phyloP scores from a whole-genome alignment of 164 flowering plant species.

The Vitis rotundifolia region DNA sequence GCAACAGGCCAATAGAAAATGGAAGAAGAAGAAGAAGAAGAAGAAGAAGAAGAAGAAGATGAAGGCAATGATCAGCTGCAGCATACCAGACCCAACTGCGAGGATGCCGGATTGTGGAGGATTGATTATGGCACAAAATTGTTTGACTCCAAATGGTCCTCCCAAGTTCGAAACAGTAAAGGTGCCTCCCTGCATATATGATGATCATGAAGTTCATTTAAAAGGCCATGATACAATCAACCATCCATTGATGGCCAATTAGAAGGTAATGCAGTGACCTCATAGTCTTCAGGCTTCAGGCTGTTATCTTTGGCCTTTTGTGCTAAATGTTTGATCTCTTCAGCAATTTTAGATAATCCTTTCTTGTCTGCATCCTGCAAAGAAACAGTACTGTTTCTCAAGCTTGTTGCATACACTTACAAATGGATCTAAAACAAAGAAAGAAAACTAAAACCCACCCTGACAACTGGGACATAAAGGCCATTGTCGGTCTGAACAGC shows the following conservation, averaged over 20 bases:
- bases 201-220: slow-evolving; percentile 5
- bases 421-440: neutral
- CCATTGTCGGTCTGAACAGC: slow-evolving; percentile 98
- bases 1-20: too few relatives aligned
- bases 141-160: slow-evolving; percentile 92
- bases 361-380: slow-evolving; percentile 98
- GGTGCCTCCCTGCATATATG: slow-evolving; percentile 79
- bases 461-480: slow-evolving; percentile 81
- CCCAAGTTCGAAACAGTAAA: slow-evolving; percentile 93
- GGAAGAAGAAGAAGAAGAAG: too few relatives aligned
- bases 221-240: neutral
- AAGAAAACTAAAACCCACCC: slow-evolving; percentile 39
- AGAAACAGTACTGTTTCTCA: neutral
- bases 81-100: slow-evolving; percentile 92
- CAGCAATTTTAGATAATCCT: slow-evolving; percentile 80
- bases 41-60: neutral
- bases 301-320: slow-evolving; percentile 87
- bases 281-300: slow-evolving; percentile 91
- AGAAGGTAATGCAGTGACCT: slow-evolving; percentile 40
- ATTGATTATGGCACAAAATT: slow-evolving; percentile 88
- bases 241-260: neutral
- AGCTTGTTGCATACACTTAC: too few relatives aligned
- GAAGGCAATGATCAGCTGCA: neutral
- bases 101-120: slow-evolving; percentile 97
- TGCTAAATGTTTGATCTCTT: slow-evolving; percentile 82